A percentile compares a stretch with the other conserved stretches of the same genome.
phyloP scores from a whole-genome alignment of 2,329 filamentous ascomycete genomes.

The Penicillium digitatum region DNA sequence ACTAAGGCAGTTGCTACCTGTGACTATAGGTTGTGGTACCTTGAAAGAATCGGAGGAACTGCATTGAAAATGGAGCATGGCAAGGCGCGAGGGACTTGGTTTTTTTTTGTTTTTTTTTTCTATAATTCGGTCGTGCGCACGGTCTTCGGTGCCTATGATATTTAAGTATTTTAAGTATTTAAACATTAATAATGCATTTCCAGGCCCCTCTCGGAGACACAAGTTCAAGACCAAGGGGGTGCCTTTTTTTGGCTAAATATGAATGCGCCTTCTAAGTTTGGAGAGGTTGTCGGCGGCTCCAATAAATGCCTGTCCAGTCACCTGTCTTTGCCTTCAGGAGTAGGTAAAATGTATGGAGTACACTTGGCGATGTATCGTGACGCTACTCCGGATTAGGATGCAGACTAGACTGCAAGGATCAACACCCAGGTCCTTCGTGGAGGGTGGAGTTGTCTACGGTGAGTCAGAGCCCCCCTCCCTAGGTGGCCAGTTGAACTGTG shows the following conservation, averaged over 20 bases:
- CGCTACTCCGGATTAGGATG: conserved; percentile 15
- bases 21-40: neutral
- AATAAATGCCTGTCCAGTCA: neutral
- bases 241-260: neutral
- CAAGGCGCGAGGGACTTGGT: neutral
- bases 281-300: neutral
- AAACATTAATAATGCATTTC: neutral
- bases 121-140: neutral
- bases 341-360: neutral
- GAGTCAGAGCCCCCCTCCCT: conserved; percentile 15
- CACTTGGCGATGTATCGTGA: conserved; percentile 17
- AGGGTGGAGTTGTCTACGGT: conserved; percentile 5
- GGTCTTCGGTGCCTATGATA: neutral
- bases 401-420: conserved; percentile 20
- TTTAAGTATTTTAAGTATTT: neutral
- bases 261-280: conserved; percentile 11
- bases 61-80: neutral
- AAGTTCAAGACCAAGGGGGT: neutral
- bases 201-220: neutral
- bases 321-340: neutral
- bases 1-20: neutral
- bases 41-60: neutral
- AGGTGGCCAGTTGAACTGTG: conserved; percentile 1
- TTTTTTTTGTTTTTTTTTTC: neutral
- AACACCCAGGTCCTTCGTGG: neutral